Evolutionary conservation across 2,329 filamentous ascomycete species (phyloP), one percentile per base, ranked within the genome.

Genomic region (Aureobasidium sp.): DNA sequence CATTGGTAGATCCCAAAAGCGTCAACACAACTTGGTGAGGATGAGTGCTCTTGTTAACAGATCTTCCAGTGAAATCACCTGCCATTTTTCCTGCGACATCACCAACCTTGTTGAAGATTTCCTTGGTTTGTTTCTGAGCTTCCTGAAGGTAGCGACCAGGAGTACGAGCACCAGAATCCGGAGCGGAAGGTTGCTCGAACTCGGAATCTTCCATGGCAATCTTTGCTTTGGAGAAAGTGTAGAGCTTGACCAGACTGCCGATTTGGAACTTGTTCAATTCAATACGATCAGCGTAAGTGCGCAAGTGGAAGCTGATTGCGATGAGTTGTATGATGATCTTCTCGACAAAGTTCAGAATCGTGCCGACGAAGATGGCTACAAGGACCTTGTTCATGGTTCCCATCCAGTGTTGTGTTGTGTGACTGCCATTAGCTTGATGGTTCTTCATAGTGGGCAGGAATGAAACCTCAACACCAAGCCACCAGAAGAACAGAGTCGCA

Each of bases 261-360:
- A 96, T 92, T 70, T 95, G 89, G 66, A 92, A 91, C 72, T 96
- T 96, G 79, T 96, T 96, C 73, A 93, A 82, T 65, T 94, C 90
- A 69, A 97, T 97, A 17, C 93, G 82, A 68, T 93, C 90, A 27
- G 90, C 87, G 70, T 97, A 97, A 0, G 93, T 97, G 48, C 93
- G 84, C 63, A 90, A 80, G 73, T 97, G 93, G 75, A 97, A 97
- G 65, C 88, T 92, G 63, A 92, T 92, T 36, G 93, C 92, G 67
- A 97, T 96, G 76, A 96, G 87, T 71, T 97, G 92, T 61, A 97
- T 96, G 67, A 96, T 83, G 64, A 97, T 89, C 79, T 97, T 97
- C 74, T 97, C 92, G 59, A 88, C 80, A 64, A 94, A 88, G 74
- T 97, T 97, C 65, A 97, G 79, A 2, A 86, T 80, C 0, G 86